Percentiles rank a stretch among this genome's conserved stretches.
Evolutionary conservation across 2,329 filamentous ascomycete genomes (phyloP).

Genomic region (Dothideomycetes sp.): DNA sequence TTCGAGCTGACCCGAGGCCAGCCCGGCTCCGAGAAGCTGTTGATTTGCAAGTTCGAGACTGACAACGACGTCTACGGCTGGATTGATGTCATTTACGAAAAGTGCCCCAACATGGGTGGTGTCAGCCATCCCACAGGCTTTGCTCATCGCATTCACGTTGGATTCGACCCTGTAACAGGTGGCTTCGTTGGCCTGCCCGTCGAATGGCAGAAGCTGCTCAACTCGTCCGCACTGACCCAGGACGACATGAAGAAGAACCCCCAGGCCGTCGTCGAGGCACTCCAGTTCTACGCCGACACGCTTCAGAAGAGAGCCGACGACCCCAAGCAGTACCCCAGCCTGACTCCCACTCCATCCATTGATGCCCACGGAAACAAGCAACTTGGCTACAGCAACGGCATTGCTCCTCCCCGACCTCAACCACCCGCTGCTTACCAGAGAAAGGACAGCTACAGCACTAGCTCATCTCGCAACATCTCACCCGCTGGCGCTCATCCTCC

Average conservation of each 20-base stretch:
- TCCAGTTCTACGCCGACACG: constrained; percentile 76
- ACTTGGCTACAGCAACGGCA: constrained; percentile 38
- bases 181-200: constrained; percentile 89
- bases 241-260: constrained; percentile 98
- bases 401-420: constrained; percentile 40
- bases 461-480: constrained; percentile 10
- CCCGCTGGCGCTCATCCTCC: constrained; percentile 13
- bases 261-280: constrained; percentile 55
- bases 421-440: constrained; percentile 33
- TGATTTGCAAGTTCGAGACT: constrained; percentile 87
- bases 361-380: constrained; percentile 38
- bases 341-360: constrained; percentile 58
- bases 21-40: constrained; percentile 62
- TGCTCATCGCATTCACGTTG: constrained; percentile 91
- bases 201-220: constrained; percentile 95
- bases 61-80: constrained; percentile 97
- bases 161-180: constrained; percentile 89
- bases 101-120: constrained; percentile 93
- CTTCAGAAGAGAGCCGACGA: constrained; percentile 66
- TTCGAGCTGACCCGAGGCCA: constrained; percentile 81
- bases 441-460: constrained; percentile 37
- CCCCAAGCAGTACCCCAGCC: constrained; percentile 56
- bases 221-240: constrained; percentile 93
- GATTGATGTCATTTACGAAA: constrained; percentile 96
- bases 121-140: constrained; percentile 99